Evolutionary conservation across 2,329 filamentous ascomycete genomes (phyloP), one percentile per base, ranked within the genome.

Genomic region (Pyricularia sp.): DNA sequence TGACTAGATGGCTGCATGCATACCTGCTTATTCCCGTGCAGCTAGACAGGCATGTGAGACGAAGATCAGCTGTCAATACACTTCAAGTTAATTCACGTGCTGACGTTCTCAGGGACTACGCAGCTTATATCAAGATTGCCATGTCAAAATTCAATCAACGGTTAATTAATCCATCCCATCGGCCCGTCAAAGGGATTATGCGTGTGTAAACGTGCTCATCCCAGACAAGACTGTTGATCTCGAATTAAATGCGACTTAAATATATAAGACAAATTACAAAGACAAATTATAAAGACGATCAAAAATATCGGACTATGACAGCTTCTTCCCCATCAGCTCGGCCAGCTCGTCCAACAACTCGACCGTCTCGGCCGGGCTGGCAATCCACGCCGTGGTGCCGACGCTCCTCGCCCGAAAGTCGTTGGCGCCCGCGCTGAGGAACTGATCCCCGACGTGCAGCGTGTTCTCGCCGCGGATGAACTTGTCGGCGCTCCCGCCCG

Each of bases 381-480:
- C 94, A 73, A 99, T 97, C 95, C 95, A 99, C 0, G 94, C 94
- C 26, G 95, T 98, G 0, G 94, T 97, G 42, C 92, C 95, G 25
- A 96, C 94, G 74, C 93, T 87, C 33, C 94, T 85, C 9, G 94
- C 92, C 82, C 97, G 97, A 83, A 98, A 99, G 79, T 99, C 95
- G 79, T 99, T 99, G 20, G 93, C 93, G 0, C 94, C 94, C 3
- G 94, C 94, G 71, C 92, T 97, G 71, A 99, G 81, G 78, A 99
- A 99, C 80, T 99, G 95, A 79, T 99, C 95, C 17, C 95, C 95
- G 4, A 99, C 92, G 79, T 99, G 95, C 69, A 99, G 83, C 10
- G 94, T 97, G 75, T 91, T 91, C 72, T 90, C 87, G 3, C 89
- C 91, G 66, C 85, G 83, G 73, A 97, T 88, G 17, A 36, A 36